Evolutionary conservation across 805 yeast genomes (phyloP).

Genomic region (Metschnikowia arizonensis): DNA sequence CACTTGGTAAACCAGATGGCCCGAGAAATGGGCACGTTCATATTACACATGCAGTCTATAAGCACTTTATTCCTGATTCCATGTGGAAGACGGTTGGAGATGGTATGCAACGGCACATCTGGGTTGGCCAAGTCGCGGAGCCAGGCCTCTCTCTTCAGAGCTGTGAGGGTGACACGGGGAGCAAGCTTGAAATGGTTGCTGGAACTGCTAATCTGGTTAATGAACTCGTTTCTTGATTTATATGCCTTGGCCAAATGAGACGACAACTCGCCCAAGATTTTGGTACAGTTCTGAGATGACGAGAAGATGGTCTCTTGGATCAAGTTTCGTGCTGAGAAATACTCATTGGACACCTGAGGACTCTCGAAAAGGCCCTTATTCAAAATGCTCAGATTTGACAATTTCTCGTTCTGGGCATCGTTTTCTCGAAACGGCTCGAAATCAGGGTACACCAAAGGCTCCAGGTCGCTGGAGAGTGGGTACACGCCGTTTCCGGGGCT

Average conservation of each 20-base stretch:
- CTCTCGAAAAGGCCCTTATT: conserved; percentile 71
- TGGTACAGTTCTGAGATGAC: conserved; percentile 33
- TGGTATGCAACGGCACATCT: conserved; percentile 56
- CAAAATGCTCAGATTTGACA: conserved; percentile 46
- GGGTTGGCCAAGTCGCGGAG: conserved; percentile 71
- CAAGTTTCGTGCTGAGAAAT: conserved; percentile 63
- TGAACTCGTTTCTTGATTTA: conserved; percentile 35
- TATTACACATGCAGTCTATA: conserved; percentile 66
- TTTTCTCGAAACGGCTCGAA: conserved; percentile 57
- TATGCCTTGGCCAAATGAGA: conserved; percentile 37
- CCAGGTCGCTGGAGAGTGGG: conserved; percentile 28
- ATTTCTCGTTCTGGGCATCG: conserved; percentile 37
- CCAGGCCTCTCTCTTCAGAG: conserved; percentile 83
- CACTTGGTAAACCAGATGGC: conserved; percentile 92
- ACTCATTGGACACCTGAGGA: conserved; percentile 61
- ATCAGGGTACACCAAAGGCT: conserved; percentile 53
- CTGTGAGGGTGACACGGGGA: conserved; percentile 86
- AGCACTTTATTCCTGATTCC: conserved; percentile 74
- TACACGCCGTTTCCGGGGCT: conserved; percentile 31
- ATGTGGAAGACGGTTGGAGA: conserved; percentile 83
- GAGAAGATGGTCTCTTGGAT: conserved; percentile 43
- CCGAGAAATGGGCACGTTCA: conserved; percentile 68
- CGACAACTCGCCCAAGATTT: conserved; percentile 34
- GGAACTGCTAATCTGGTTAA: conserved; percentile 34
- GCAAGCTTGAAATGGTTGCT: conserved; percentile 63